phyloP scores from a whole-genome alignment of 108 stramenopile species.

The Stephanodiscus minutulus region DNA sequence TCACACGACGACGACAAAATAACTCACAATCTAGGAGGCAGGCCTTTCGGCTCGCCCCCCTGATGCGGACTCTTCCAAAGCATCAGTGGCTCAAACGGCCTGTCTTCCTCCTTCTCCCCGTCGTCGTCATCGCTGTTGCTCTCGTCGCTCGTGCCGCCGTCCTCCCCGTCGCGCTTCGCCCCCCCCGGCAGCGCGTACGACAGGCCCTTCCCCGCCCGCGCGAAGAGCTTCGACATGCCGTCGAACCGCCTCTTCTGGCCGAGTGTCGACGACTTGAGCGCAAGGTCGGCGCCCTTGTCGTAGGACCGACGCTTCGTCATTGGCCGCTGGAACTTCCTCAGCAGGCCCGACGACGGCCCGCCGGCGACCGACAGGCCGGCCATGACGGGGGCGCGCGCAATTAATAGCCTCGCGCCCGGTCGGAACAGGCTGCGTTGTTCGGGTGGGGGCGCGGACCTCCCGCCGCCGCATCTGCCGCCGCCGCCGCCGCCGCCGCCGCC shows the following conservation, averaged over 20 bases:
- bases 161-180: slow-evolving; percentile 17
- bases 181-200: slow-evolving; percentile 49
- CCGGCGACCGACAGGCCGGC: slow-evolving; percentile 50
- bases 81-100: slow-evolving; percentile 78
- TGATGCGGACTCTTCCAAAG: slow-evolving; percentile 84
- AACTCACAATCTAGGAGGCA: slow-evolving; percentile 68
- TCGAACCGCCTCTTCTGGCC: slow-evolving; percentile 72
- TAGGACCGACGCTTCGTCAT: slow-evolving; percentile 78
- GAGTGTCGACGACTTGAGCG: slow-evolving; percentile 56
- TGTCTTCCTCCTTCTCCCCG: slow-evolving; percentile 57
- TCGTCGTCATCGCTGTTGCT: slow-evolving; percentile 50
- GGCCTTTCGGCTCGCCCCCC: slow-evolving; percentile 78
- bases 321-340: slow-evolving; percentile 80
- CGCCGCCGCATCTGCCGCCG: too few relatives aligned
- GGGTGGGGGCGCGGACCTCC: slow-evolving; percentile 1
- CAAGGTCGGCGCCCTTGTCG: slow-evolving; percentile 61
- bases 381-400: slow-evolving; percentile 70
- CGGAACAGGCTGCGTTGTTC: slow-evolving; percentile 44
- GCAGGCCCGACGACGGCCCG: slow-evolving; percentile 31
- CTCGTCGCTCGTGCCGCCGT: slow-evolving; percentile 31
- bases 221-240: slow-evolving; percentile 80
- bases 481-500: too few relatives aligned
- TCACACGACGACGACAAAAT: neutral
- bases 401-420: slow-evolving; percentile 45
- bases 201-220: slow-evolving; percentile 73